Base-by-base conservation (phyloP, 345 rosid genomes). In the Isatis tinctoria region DNA sequence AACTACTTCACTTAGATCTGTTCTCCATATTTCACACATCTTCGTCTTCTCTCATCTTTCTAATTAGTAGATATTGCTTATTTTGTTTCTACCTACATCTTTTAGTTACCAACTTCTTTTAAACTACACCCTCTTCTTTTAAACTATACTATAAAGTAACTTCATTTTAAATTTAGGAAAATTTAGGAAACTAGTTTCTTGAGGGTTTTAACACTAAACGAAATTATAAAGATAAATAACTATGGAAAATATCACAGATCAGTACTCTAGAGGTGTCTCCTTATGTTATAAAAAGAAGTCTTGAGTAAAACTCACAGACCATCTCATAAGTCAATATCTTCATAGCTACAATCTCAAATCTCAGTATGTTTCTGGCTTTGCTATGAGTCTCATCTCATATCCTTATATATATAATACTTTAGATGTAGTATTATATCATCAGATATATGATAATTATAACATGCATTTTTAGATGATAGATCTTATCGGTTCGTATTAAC, bases 1-100 rank as follows among this genome's bases (percentile, higher is more conserved):
- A 48, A 11, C 57, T 51, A 30, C 48, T 74, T 74, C 68, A 51
- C 39, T 40, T 74, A 57, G 78, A 74, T 74, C 24, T 66, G 66
- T 74, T 45, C 67, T 66, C 72, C 60, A 74, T 66, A 66, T 33
- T 4, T 35, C 51, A 33, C 66, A 47, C 60, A 73, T 53, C 20
- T 17, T 45, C 20, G 49, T 60, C 27, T 24, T 66, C 64, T 64
- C 47, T 33, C 20, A 35, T 65, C 40, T 57, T 74, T 43, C 43
- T 73, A 24, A 36, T 45, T 73, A n/a, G 57, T 64, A 56, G 32
- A 73, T 22, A 53, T 22, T 4, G 56, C 24, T n/a, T 11, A 20
- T 3, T 39, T 39, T 43, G 39, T 47, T 43, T 24, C 39, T 54
- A 24, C 36, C 39, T 22, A 27, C 47, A 36, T 64, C 16, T 64